Conservation (phyloP, 768 basidiomycete genomes). For the Scleroderma bovista region DNA sequence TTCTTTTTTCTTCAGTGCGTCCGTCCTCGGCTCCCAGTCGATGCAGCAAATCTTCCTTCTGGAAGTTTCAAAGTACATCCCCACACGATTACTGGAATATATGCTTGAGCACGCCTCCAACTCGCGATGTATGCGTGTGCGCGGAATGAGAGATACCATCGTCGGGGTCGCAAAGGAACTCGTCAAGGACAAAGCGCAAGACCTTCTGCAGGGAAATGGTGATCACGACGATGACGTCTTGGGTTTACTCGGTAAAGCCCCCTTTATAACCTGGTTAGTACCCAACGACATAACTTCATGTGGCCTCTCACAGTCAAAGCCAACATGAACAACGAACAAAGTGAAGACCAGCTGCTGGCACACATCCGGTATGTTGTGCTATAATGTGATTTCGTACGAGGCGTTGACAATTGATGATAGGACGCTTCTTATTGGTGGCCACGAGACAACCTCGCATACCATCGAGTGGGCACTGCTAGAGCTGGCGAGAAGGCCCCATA, state of each 20-base stretch:
- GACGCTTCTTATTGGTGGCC: conserved; percentile 39
- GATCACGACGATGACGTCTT: conserved; percentile 41
- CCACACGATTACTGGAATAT: conserved; percentile 34
- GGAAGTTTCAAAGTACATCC: conserved; percentile 18
- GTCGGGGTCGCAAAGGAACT: too few relatives aligned
- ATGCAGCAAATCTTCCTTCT: background rate
- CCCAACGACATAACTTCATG: background rate
- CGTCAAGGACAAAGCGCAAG: too few relatives aligned
- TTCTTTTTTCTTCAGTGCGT: too few relatives aligned
- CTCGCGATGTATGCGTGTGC: too few relatives aligned
- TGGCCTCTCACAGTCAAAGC: too few relatives aligned
- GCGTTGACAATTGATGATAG: too few relatives aligned
- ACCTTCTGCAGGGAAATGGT: too few relatives aligned
- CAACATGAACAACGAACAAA: too few relatives aligned
- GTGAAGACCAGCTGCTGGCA: conserved; percentile 42
- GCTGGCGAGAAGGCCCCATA: conserved; percentile 10
- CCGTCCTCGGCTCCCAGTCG: conserved; percentile 40
- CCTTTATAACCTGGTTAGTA: background rate
- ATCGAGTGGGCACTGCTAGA: too few relatives aligned
- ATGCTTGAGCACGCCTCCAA: too few relatives aligned
- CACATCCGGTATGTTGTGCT: conserved; percentile 37
- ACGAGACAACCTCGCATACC: conserved; percentile 58
- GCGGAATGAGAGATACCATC: too few relatives aligned
- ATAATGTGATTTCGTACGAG: too few relatives aligned
- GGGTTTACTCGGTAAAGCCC: conserved; percentile 48